Conservation (phyloP, 1,284 basidiomycete species). For the Tranzscheliella williamsii region DNA sequence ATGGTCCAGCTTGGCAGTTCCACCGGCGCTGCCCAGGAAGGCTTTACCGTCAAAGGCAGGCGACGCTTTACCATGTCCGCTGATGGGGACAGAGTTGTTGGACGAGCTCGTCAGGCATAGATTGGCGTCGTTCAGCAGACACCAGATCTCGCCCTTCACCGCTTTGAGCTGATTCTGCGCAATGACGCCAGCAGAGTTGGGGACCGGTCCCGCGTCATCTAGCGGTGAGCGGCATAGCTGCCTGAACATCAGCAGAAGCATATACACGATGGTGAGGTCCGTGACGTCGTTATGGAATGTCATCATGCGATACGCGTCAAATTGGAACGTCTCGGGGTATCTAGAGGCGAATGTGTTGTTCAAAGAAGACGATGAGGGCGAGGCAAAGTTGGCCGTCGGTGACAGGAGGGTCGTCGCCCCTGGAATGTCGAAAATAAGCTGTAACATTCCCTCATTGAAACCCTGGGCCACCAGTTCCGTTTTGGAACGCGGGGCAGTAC, state of each 20-base stretch:
- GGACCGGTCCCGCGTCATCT: conserved; percentile 62
- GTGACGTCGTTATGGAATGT: conserved; percentile 73
- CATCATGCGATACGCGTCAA: conserved; percentile 76
- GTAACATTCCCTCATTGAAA: conserved; percentile 71
- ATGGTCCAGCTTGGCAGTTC: conserved; percentile 62
- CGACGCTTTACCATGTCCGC: conserved; percentile 3
- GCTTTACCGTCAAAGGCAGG: conserved; percentile 5
- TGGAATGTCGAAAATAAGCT: conserved; percentile 71
- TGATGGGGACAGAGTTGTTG: background rate
- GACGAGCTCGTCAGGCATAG: conserved; percentile 23
- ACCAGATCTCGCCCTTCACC: conserved; percentile 74
- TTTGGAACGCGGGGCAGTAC: conserved; percentile 9
- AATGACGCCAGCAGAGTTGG: conserved; percentile 13
- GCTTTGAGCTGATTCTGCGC: conserved; percentile 35
- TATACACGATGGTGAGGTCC: conserved; percentile 76
- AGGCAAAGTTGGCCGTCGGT: conserved; percentile 60
- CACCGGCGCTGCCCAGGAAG: conserved; percentile 28
- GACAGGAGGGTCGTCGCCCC: conserved; percentile 59
- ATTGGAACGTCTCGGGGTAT: conserved; percentile 73
- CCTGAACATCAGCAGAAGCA: conserved; percentile 78
- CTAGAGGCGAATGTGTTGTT: conserved; percentile 41
- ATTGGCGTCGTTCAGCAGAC: conserved; percentile 69
- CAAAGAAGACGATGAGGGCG: conserved; percentile 33
- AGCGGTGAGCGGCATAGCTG: conserved; percentile 67
- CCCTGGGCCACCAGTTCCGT: conserved; percentile 63